Evolutionary conservation across 2,329 filamentous ascomycete genomes (phyloP).

Genomic region (Volutella citrinella): DNA sequence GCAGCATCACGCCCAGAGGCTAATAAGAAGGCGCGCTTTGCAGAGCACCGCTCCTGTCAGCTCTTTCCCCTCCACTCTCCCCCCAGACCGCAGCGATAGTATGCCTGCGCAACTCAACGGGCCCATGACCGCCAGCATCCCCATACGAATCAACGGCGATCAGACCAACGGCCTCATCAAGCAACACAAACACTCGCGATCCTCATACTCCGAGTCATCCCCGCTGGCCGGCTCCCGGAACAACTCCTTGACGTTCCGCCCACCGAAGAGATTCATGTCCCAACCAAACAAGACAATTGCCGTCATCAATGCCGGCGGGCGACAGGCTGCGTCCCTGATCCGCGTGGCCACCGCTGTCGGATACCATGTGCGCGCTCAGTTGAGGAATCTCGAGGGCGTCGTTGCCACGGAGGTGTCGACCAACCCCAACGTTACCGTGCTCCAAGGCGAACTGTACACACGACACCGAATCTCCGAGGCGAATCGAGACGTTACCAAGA

Average conservation of each 20-base stretch:
- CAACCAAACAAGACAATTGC: constrained; percentile 76
- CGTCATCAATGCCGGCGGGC: constrained; percentile 92
- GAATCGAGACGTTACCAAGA: constrained; percentile 64
- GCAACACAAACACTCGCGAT: constrained; percentile 60
- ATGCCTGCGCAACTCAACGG: constrained; percentile 40
- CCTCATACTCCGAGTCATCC: constrained; percentile 60
- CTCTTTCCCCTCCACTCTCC: constrained; percentile 14
- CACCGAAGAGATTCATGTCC: constrained; percentile 57
- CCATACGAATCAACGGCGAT: constrained; percentile 36
- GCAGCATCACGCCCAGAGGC: constrained; percentile 12
- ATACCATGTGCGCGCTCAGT: constrained; percentile 88
- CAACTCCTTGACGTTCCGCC: constrained; percentile 59
- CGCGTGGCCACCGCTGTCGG: constrained; percentile 91
- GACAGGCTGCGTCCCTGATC: constrained; percentile 93
- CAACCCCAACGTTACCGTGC: constrained; percentile 70
- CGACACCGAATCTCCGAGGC: constrained; percentile 48
- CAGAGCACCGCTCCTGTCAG: too few species aligned
- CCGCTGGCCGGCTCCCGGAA: constrained; percentile 53
- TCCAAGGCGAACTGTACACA: constrained; percentile 63
- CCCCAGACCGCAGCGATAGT: constrained; percentile 24
- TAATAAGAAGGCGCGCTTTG: too few species aligned
- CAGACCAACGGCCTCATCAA: constrained; percentile 34
- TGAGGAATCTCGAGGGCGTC: constrained; percentile 81
- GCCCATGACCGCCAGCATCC: constrained; percentile 35
- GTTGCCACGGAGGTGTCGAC: constrained; percentile 82